These are phyloP conservation scores for Botrytis paeoniae DNA, from an alignment of 2,329 filamentous ascomycete species.

Conservation along the genomic window DNA sequence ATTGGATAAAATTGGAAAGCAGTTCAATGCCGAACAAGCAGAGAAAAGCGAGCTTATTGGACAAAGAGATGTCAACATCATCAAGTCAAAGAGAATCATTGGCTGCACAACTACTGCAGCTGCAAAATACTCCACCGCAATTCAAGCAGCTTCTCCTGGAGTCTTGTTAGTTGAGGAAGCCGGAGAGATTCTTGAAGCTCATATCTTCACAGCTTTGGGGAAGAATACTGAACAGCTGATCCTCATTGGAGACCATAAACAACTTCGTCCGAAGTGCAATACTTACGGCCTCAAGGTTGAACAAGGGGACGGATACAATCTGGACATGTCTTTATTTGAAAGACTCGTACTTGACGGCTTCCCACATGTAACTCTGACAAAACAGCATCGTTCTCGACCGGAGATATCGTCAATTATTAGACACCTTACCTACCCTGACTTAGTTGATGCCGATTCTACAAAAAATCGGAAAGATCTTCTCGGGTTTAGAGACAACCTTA, in stretches of 20 bases:
- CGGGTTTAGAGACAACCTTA: conserved; percentile 58
- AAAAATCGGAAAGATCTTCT: conserved; percentile 45
- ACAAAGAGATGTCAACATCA: conserved; percentile 43
- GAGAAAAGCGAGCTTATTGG: conserved; percentile 45
- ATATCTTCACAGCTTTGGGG: conserved; percentile 59
- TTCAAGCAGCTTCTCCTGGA: conserved; percentile 54
- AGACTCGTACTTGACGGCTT: conserved; percentile 57
- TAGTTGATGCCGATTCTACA: conserved; percentile 55
- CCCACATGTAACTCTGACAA: conserved; percentile 51
- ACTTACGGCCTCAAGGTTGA: conserved; percentile 58
- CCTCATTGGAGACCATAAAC: conserved; percentile 71
- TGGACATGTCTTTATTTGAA: conserved; percentile 69
- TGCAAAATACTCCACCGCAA: conserved; percentile 55
- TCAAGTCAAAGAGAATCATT: conserved; percentile 59
- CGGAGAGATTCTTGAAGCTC: conserved; percentile 68
- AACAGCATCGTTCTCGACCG: conserved; percentile 67
- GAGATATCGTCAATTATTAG: conserved; percentile 61
- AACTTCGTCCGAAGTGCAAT: conserved; percentile 66
- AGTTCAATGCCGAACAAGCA: conserved; percentile 45
- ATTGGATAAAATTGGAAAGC: conserved; percentile 41
- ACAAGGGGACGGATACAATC: conserved; percentile 61
- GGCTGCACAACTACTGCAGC: conserved; percentile 70
- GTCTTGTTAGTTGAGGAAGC: conserved; percentile 67
- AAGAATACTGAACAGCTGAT: conserved; percentile 59
- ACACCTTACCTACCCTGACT: conserved; percentile 58